These are phyloP conservation scores for Amaranthus palmeri DNA, from an alignment of 148 eudicot genomes.

Conservation along the genomic window DNA sequence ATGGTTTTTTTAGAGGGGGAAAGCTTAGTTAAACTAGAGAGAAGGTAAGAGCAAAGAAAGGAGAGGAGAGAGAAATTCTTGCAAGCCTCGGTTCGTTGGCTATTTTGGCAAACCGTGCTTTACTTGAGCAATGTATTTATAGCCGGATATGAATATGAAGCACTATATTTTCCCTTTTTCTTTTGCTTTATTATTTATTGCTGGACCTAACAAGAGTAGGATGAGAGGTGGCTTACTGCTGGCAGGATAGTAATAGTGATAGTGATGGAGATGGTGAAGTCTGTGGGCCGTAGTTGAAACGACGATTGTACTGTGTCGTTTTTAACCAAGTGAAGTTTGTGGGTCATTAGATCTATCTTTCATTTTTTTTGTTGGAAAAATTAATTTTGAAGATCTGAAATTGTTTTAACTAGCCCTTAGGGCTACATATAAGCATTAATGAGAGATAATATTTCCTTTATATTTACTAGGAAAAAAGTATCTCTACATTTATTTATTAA, in stretches of 20 bases:
- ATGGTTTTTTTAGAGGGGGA: not conserved
- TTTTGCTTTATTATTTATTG: not conserved
- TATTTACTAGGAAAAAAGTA: too few relatives aligned
- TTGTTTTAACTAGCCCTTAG: too few relatives aligned
- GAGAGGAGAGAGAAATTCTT: conserved; percentile 19
- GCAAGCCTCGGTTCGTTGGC: conserved; percentile 39
- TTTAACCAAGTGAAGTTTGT: not conserved
- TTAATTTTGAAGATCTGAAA: too few relatives aligned
- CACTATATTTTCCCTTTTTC: not conserved
- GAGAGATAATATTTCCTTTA: too few relatives aligned
- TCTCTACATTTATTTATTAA: too few relatives aligned
- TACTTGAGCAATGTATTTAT: conserved; percentile 50
- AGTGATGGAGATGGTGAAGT: conserved; percentile 3
- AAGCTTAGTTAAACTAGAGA: not conserved
- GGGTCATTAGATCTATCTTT: too few relatives aligned
- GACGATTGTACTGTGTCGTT: conserved; percentile 9
- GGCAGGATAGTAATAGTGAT: not conserved
- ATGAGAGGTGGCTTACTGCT: conserved; percentile 16
- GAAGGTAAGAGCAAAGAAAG: not conserved
- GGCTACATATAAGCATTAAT: too few relatives aligned
- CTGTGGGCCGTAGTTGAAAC: conserved; percentile 17
- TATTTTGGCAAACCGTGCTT: conserved; percentile 68
- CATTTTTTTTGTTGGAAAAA: too few relatives aligned
- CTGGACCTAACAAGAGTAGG: conserved; percentile 32
- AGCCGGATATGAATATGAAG: conserved; percentile 14